Percentiles rank a stretch among this genome's conserved stretches.
Evolutionary conservation across 495 filamentous ascomycete species (phyloP).

Genomic region (Neurospora sp.): DNA sequence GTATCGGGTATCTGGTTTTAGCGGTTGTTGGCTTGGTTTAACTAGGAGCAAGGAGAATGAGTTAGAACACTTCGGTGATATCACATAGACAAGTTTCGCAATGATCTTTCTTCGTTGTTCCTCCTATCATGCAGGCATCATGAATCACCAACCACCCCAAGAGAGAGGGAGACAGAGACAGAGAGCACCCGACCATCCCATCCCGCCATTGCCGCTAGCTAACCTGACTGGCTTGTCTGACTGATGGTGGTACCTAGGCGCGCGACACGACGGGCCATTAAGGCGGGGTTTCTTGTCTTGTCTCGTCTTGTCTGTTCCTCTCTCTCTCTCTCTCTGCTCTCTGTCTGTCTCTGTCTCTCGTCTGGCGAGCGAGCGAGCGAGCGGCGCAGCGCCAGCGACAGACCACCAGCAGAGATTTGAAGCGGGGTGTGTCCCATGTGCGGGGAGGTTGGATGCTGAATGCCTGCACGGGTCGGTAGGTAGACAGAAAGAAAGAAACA

Average conservation of each 20-base stretch:
- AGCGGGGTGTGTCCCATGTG: background rate
- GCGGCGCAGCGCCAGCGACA: background rate
- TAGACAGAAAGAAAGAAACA: conserved; percentile 13
- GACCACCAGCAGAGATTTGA: background rate
- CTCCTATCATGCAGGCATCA: background rate
- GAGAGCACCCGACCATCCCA: background rate
- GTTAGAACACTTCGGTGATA: background rate
- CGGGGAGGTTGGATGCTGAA: background rate
- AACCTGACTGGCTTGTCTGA: background rate
- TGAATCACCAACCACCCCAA: background rate
- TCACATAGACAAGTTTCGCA: background rate
- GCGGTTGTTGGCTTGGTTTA: background rate
- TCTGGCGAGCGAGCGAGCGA: background rate
- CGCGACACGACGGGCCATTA: background rate
- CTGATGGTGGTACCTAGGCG: background rate
- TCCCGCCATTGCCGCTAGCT: background rate
- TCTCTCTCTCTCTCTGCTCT: background rate
- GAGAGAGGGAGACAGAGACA: background rate
- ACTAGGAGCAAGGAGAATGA: background rate
- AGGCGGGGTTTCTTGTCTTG: background rate
- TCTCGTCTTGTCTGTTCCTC: background rate
- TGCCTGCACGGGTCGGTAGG: conserved; percentile 1
- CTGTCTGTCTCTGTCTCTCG: background rate
- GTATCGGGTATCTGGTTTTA: background rate
- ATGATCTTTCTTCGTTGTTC: background rate